Evolutionary conservation across 805 yeast species (phyloP), one percentile per base, ranked within the genome.

Genomic region (Myxozyma sirexii): DNA sequence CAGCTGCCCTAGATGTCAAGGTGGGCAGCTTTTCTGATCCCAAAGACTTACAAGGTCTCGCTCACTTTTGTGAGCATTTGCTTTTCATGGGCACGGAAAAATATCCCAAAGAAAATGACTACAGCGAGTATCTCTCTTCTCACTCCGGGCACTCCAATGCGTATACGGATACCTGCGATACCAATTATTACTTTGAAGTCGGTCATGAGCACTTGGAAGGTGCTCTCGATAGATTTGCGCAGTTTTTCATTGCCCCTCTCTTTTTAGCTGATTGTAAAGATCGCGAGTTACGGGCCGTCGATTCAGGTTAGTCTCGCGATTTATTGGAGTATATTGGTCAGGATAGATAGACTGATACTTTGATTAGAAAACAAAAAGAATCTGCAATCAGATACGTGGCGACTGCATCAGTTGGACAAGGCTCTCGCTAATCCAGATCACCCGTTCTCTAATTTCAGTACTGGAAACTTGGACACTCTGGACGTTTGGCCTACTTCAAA

Each of bases 111-210:
- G 94, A 87, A 69, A 86, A 85, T 70, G 93, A 86, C 63, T 87
- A 87, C 72, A 74, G 87, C 46, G 82, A 86, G 53, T 94, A 80
- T 72, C 76, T 93, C 56, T 80, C 96, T 7, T 84, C 87, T 62
- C 96, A 94, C 70, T 87, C 92, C 42, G 99, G 98, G 19, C 82
- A 82, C 62, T 88, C 96, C 37, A 93, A 93, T 71, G 99, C 99
- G 0, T 93, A 87, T 74, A 93, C 99, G 0, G 86, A 96, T 1
- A 78, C 90, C 2, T 87, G 87, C 67, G 90, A 89, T 69, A 93
- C 98, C 4, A 93, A 93, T 74, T 93, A 91, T 74, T 91, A 81
- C 74, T 93, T 94, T 69, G 97, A 93, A 69, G 82, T 94, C 4
- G 83, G 86, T 60, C 82, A 87, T 57, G 87, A 85, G 63, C 82